These are phyloP conservation scores for Plasmodium sp. DNA, from an alignment of 169 alveolate genomes.

Conservation along the genomic window DNA sequence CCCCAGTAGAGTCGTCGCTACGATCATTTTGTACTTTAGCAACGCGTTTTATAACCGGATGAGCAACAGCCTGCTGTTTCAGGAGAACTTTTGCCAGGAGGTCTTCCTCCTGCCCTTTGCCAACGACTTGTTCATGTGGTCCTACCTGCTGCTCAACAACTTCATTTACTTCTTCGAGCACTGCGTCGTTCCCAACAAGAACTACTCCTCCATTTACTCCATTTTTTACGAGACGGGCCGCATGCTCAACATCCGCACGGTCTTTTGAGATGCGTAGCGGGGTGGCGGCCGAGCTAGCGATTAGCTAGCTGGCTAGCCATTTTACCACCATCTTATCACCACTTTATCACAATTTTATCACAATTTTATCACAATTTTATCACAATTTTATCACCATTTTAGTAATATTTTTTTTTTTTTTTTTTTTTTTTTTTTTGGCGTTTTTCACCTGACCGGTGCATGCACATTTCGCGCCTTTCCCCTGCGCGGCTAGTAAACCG, in stretches of 20 bases:
- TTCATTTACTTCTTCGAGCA: conserved; percentile 65
- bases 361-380: too few relatives aligned
- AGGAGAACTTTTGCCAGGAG: conserved; percentile 62
- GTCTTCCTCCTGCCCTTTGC: conserved; percentile 57
- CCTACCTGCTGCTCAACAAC: conserved; percentile 48
- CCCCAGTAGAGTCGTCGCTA: conserved; percentile 51
- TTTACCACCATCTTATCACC: too few relatives aligned
- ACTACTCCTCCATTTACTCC: conserved; percentile 64
- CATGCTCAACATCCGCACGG: conserved; percentile 54
- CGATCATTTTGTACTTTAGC: conserved; percentile 47
- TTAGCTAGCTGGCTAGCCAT: neutral
- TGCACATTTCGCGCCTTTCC: neutral
- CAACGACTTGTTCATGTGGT: conserved; percentile 67
- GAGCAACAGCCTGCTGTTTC: conserved; percentile 60
- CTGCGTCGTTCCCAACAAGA: conserved; percentile 37
- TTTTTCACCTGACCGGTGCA: conserved; percentile 33
- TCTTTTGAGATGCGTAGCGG: neutral
- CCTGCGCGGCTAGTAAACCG: neutral
- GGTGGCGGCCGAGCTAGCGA: neutral
- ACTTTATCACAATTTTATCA: too few relatives aligned
- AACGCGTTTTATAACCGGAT: conserved; percentile 65
- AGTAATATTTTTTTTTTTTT: neutral
- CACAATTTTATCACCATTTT: too few relatives aligned
- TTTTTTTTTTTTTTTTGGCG: neutral
- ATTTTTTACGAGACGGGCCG: conserved; percentile 68